Base-by-base conservation (phyloP, 129 eudicot species). In the Kitagawia praeruptora region DNA sequence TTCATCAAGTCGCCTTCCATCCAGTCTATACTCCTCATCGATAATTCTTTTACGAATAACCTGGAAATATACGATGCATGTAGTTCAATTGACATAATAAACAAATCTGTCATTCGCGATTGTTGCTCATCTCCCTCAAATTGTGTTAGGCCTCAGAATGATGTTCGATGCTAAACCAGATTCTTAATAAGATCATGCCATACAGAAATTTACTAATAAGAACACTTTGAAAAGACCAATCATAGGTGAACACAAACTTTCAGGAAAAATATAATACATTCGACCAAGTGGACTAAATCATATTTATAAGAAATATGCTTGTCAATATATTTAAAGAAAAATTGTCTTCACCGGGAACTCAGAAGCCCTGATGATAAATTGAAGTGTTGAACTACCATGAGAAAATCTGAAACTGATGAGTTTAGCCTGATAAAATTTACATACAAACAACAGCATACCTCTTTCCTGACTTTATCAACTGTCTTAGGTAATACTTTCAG, bases 1-100 rank as follows among this genome's bases (percentile, higher is more conserved):
- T 83, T 95, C 98, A 92, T 95, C 96, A 79, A 95, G 97, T 42
- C 86, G 83, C 81, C 98, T 90, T 82, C 98, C 98, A 72, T 95
- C 98, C 82, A 95, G 87, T 81, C 98, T 88, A 56, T 82, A 72
- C 71, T 96, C 98, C 58, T 95, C 97, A 58, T 71, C 78, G 64
- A 92, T 82, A 49, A 95, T 92, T 84, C 96, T 86, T 86, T 75
- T 85, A 44, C 97, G 96, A 39, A 95, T 88, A 81, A 95, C 85
- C 98, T 92, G 88, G 76, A 28, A 76, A 34, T 18, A 11, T 31
- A 67, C 4, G 11, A 67, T 7, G 14, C 73, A 67, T 31, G 38
- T 14, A 31, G 21, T 61, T 56, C 25, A 61, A 61, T 25, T 61
- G 28, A n/a, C 3, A 5, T n/a, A n/a, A n/a, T n/a, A 21, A 61